A percentile compares a stretch with the other conserved stretches of the same genome.
Conservation (phyloP, 169 alveolate genomes). For the Amoebophrya sp. region DNA sequence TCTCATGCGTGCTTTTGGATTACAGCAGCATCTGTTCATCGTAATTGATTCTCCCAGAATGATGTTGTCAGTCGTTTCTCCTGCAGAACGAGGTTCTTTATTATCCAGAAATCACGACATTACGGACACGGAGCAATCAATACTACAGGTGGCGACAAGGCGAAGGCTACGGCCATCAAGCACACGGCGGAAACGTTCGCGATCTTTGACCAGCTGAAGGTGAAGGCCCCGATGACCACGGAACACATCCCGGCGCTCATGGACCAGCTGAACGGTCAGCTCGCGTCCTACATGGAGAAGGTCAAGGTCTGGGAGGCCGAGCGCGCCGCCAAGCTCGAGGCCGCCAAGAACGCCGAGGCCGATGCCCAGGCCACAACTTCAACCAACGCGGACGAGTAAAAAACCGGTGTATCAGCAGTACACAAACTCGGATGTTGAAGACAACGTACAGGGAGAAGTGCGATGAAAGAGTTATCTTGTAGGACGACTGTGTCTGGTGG, state of each 20-base stretch:
- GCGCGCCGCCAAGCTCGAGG: background rate
- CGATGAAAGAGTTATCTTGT: no score
- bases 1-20: no score
- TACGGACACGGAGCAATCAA: no score
- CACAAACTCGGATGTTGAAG: background rate
- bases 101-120: no score
- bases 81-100: no score
- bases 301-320: constrained; percentile 1
- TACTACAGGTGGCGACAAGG: no score
- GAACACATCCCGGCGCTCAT: background rate
- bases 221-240: constrained; percentile 1
- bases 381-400: background rate
- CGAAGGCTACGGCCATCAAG: background rate
- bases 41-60: background rate
- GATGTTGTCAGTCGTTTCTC: background rate
- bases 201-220: background rate
- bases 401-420: background rate
- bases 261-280: background rate
- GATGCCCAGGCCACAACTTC: background rate
- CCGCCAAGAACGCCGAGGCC: background rate
- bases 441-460: background rate
- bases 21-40: no score
- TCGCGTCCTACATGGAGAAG: background rate
- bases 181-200: background rate
- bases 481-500: no score